Base-by-base conservation (phyloP, 2,329 filamentous ascomycete genomes). In the Hypoxylon sp. region DNA sequence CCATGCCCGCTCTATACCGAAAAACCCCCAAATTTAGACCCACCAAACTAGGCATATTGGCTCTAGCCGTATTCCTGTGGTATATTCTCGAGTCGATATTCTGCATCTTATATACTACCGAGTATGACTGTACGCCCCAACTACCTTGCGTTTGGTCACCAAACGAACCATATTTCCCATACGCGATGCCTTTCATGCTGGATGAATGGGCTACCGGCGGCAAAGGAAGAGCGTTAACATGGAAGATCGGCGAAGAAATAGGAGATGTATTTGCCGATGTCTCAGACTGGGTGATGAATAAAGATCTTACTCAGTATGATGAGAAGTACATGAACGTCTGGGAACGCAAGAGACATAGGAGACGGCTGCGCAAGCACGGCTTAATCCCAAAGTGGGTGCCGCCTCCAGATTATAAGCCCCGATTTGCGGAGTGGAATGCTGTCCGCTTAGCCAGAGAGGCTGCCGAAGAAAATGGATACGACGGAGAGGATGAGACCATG, bases 191-290 rank as follows among this genome's bases (percentile, higher is more conserved):
- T 2, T 84, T 88, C 62, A 90, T 90, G 79, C 73, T 90, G 11
- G 88, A 90, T 74, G 83, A 90, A 71, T 90, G 87, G 87, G 74
- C 81, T 7, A 86, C 85, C 0, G 84, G 85, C 14, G 87, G 87
- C 0, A 78, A 77, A 34, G 85, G 85, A 4, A 83, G 85, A 38
- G 72, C 69, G 1, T 46, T 82, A 2, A 75, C 78, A 13, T 75
- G 75, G n/a, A 75, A 77, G 46, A 69, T 80, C 1, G 72, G 74
- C 3, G 83, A 87, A 53, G 82, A 86, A 36, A 67, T 82, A 1
- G 77, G 78, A 5, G 87, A 89, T 70, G 74, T 80, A 67, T 52
- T 80, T 21, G 85, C 84, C 0, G 86, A 89, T 30, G 65, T 82
- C 5, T 76, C 79, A 51, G 87, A 89, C 71, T 78, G 78, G 63